Evolutionary conservation across 306 rosid genomes (phyloP).

Genomic region (Castanospermum australe): DNA sequence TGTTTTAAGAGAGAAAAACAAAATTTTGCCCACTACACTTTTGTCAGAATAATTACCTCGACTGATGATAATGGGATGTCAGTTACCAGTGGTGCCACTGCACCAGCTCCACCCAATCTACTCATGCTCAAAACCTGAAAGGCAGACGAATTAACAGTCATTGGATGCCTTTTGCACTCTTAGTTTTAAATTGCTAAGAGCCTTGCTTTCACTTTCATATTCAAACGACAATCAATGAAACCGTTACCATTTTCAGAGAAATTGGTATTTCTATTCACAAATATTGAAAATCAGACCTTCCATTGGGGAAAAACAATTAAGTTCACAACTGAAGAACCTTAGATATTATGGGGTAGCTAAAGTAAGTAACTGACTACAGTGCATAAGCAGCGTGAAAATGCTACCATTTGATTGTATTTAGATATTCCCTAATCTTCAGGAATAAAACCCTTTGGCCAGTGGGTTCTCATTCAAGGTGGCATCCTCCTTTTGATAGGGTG

Average conservation of each 20-base stretch:
- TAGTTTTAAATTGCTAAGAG: slow-evolving; percentile 12
- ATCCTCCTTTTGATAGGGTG: not conserved
- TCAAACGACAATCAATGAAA: slow-evolving; percentile 18
- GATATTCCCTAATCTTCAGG: not conserved
- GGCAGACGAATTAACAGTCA: slow-evolving; percentile 24
- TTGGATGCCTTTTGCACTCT: not conserved
- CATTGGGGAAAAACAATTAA: not conserved
- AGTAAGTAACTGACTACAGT: slow-evolving; percentile 1
- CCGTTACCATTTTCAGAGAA: slow-evolving; percentile 7
- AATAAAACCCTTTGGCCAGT: slow-evolving; percentile 21
- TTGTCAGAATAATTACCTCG: slow-evolving; percentile 55
- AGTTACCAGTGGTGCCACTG: slow-evolving; percentile 93
- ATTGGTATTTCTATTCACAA: slow-evolving; percentile 2
- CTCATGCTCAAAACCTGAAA: slow-evolving; percentile 98
- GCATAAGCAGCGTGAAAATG: slow-evolving; percentile 6
- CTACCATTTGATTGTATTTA: slow-evolving; percentile 16
- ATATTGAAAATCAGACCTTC: not conserved
- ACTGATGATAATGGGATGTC: slow-evolving; percentile 90
- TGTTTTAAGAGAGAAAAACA: not conserved
- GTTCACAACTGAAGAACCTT: slow-evolving; percentile 9
- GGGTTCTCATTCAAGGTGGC: slow-evolving; percentile 20
- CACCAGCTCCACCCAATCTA: slow-evolving; percentile 98
- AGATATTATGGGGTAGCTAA: slow-evolving; percentile 9
- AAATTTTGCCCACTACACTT: not conserved
- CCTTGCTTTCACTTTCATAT: slow-evolving; percentile 19